These are phyloP conservation scores for Monosporozyma aerobia DNA, from an alignment of 805 yeast genomes.

Conservation along the genomic window DNA sequence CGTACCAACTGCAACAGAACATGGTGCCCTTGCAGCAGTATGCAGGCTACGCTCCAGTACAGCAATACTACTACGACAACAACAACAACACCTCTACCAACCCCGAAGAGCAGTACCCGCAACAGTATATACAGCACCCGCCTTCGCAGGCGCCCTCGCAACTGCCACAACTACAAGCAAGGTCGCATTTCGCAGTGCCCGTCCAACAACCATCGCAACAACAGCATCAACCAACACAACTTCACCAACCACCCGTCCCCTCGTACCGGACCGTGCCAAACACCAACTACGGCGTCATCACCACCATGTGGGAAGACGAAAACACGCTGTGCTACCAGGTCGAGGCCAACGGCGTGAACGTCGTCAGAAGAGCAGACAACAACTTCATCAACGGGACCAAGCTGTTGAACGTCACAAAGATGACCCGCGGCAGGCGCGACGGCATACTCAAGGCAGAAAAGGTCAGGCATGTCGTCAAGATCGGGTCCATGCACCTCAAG, in stretches of 20 bases:
- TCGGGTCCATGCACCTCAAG: conserved; percentile 79
- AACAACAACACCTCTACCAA: conserved; percentile 2
- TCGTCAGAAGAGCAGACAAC: conserved; percentile 76
- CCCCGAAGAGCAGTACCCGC: not conserved
- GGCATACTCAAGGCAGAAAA: conserved; percentile 74
- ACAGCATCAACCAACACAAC: not conserved
- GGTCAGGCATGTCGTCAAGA: conserved; percentile 70
- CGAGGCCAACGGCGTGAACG: conserved; percentile 71
- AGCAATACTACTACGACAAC: conserved; percentile 2
- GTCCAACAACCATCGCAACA: not conserved
- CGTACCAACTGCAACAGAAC: not conserved
- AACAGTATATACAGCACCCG: not conserved
- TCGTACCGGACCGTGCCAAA: conserved; percentile 4
- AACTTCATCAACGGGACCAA: conserved; percentile 84
- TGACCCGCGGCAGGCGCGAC: conserved; percentile 82
- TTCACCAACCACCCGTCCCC: not conserved
- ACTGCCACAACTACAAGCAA: not conserved
- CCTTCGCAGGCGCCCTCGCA: not conserved
- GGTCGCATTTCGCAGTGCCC: not conserved
- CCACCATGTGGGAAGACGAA: conserved; percentile 90
- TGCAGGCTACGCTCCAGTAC: not conserved
- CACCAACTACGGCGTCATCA: conserved; percentile 41
- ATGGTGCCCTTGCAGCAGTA: conserved; percentile 1
- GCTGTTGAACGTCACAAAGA: conserved; percentile 71
- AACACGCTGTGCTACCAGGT: conserved; percentile 78